Conservation (phyloP, 371 early-diverging fungal genomes). For the Rhizopus arrhizus region DNA sequence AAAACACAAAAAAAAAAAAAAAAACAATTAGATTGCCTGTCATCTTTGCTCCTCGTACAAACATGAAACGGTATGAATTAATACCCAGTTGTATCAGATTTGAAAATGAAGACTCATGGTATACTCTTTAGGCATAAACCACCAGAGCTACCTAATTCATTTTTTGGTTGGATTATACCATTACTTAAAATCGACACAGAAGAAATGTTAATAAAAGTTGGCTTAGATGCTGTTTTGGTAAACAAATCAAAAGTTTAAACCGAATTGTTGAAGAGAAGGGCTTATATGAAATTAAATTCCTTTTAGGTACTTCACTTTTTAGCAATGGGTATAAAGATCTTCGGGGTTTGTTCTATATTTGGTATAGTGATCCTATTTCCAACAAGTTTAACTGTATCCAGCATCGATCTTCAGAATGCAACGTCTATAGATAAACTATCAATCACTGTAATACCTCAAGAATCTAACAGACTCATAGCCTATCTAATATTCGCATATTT, state of each 20-base stretch:
- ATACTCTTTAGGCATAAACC: slow-evolving; percentile 53
- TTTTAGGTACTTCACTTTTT: slow-evolving; percentile 49
- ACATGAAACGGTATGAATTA: slow-evolving; percentile 53
- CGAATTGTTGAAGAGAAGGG: background rate
- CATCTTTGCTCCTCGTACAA: slow-evolving; percentile 61
- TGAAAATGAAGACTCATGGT: too few species aligned
- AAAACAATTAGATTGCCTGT: slow-evolving; percentile 37
- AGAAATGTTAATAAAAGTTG: slow-evolving; percentile 60
- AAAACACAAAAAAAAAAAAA: too few species aligned
- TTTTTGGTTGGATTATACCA: slow-evolving; percentile 68
- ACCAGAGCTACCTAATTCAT: slow-evolving; percentile 49
- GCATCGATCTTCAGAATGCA: slow-evolving; percentile 12
- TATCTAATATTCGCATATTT: slow-evolving; percentile 59
- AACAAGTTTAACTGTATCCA: slow-evolving; percentile 31
- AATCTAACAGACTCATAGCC: slow-evolving; percentile 47
- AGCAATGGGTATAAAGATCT: slow-evolving; percentile 50
- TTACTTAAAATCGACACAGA: slow-evolving; percentile 52
- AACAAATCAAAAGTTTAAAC: slow-evolving; percentile 6
- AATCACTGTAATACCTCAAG: slow-evolving; percentile 34
- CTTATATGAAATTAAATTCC: background rate
- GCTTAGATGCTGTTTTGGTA: slow-evolving; percentile 70
- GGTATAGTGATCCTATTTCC: slow-evolving; percentile 43
- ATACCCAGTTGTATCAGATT: too few species aligned
- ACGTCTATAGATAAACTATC: slow-evolving; percentile 30
- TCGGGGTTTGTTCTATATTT: slow-evolving; percentile 41